phyloP scores from a whole-genome alignment of 1,284 basidiomycete species.

The Pterulicium gracile region DNA sequence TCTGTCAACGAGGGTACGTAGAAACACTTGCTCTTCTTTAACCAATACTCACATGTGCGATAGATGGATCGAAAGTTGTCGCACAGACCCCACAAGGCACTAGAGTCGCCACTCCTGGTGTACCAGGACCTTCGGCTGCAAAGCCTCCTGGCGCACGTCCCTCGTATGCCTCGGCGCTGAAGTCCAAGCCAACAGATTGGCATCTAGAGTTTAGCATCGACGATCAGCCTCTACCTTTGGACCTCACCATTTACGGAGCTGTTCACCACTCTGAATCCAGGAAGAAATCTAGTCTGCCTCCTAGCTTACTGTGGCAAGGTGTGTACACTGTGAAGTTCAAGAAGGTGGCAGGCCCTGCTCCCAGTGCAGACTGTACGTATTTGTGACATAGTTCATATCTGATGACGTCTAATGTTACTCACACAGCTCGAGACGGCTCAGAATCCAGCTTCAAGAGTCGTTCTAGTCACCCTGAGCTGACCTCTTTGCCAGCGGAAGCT shows the following conservation, averaged over 20 bases:
- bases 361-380: constrained; percentile 45
- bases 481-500: constrained; percentile 77
- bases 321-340: constrained; percentile 88
- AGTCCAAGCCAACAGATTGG: constrained; percentile 89
- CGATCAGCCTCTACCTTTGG: constrained; percentile 70
- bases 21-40: neutral
- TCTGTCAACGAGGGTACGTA: constrained; percentile 67
- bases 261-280: constrained; percentile 82
- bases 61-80: constrained; percentile 84
- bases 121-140: constrained; percentile 22
- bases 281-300: constrained; percentile 49
- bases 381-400: constrained; percentile 1
- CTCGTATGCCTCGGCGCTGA: constrained; percentile 92
- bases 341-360: constrained; percentile 80
- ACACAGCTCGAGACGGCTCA: constrained; percentile 28
- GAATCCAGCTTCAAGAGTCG: constrained; percentile 39
- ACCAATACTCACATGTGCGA: constrained; percentile 5
- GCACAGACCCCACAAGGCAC: constrained; percentile 96
- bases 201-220: constrained; percentile 94
- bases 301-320: constrained; percentile 79
- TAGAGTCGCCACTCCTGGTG: constrained; percentile 79
- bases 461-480: constrained; percentile 49
- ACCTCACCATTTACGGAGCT: constrained; percentile 92
- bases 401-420: constrained; percentile 4
- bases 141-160: constrained; percentile 37